Conservation (phyloP, 805 yeast species). For the Starmerella ratchasimensis region DNA sequence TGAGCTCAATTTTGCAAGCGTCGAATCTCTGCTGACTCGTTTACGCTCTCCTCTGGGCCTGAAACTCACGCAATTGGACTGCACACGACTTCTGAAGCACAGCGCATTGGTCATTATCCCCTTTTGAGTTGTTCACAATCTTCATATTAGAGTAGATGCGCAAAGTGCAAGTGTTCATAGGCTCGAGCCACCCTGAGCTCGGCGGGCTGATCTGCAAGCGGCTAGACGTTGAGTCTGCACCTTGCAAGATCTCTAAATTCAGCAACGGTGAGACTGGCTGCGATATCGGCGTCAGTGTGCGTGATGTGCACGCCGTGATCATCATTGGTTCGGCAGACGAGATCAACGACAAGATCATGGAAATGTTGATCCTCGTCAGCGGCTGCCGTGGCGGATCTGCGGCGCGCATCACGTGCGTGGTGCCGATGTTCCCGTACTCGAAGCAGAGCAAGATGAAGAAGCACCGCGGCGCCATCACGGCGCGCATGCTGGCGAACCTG, state of each 20-base stretch:
- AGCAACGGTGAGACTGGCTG: slow-evolving; percentile 97
- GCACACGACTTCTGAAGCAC: too few species aligned
- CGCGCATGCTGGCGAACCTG: slow-evolving; percentile 89
- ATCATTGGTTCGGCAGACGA: slow-evolving; percentile 84
- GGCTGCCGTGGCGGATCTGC: slow-evolving; percentile 99
- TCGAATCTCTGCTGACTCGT: too few species aligned
- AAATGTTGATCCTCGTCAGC: slow-evolving; percentile 75
- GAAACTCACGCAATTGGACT: too few species aligned
- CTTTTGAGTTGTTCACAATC: too few species aligned
- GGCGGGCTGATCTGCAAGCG: slow-evolving; percentile 83
- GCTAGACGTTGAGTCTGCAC: slow-evolving; percentile 86
- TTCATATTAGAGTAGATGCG: too few species aligned
- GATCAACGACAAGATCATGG: slow-evolving; percentile 90
- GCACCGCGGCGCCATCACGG: slow-evolving; percentile 97
- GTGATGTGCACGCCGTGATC: slow-evolving; percentile 93
- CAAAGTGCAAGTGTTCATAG: slow-evolving; percentile 92
- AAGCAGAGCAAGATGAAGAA: slow-evolving; percentile 97
- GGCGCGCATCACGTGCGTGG: slow-evolving; percentile 89
- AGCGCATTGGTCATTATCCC: too few species aligned
- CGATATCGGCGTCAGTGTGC: slow-evolving; percentile 82
- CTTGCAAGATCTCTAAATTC: slow-evolving; percentile 79
- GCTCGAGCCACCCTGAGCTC: slow-evolving; percentile 84
- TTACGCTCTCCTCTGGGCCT: too few species aligned
- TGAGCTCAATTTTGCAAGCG: too few species aligned
- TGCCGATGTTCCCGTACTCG: slow-evolving; percentile 95